phyloP scores from a whole-genome alignment of 768 basidiomycete genomes.

The Panellus pusillus region DNA sequence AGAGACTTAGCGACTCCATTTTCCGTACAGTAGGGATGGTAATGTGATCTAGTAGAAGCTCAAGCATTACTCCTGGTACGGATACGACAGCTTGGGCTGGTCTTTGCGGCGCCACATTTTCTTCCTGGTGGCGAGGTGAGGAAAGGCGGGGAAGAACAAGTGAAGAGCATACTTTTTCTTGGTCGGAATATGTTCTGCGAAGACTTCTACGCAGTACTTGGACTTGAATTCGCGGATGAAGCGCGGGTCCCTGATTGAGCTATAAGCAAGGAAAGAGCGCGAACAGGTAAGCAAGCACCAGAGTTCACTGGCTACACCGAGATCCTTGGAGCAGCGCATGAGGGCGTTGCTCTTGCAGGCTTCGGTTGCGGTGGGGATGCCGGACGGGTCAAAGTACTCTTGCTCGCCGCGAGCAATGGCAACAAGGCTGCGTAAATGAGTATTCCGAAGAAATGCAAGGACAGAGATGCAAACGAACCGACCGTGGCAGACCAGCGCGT shows the following conservation, averaged over 20 bases:
- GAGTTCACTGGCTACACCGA: conserved; percentile 94
- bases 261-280: background rate
- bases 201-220: conserved; percentile 81
- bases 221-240: conserved; percentile 94
- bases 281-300: conserved; percentile 53
- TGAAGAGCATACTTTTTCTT: conserved; percentile 80
- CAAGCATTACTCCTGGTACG: conserved; percentile 67
- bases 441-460: background rate
- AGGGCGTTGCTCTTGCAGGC: conserved; percentile 95
- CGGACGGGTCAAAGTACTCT: conserved; percentile 90
- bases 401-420: conserved; percentile 93
- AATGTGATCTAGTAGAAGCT: background rate
- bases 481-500: conserved; percentile 91
- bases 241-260: conserved; percentile 76
- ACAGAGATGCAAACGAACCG: conserved; percentile 49
- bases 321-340: conserved; percentile 96
- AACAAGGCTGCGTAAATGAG: conserved; percentile 59
- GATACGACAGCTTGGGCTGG: conserved; percentile 83
- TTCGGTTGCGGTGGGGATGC: conserved; percentile 91
- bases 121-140: conserved; percentile 42
- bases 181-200: conserved; percentile 76
- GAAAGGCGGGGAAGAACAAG: background rate
- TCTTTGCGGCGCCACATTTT: conserved; percentile 92
- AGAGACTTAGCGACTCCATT: background rate
- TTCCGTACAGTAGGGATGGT: background rate